These are phyloP conservation scores for Hyphodiscus sp. DNA, from an alignment of 2,329 filamentous ascomycete genomes.

Conservation along the genomic window DNA sequence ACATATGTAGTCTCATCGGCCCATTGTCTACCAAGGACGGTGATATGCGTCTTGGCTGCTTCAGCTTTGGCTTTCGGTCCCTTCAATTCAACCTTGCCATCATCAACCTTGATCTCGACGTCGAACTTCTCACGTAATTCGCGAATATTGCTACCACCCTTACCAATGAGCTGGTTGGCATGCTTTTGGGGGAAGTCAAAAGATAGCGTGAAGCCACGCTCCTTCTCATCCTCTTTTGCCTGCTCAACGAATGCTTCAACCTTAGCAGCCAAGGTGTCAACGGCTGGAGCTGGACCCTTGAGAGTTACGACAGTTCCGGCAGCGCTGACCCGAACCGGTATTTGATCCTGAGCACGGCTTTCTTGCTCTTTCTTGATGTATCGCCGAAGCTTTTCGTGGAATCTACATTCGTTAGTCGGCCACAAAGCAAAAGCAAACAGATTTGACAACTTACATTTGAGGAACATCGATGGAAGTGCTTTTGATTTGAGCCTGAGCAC, in stretches of 20 bases:
- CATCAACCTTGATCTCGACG: constrained; percentile 78
- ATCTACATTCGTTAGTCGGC: constrained; percentile 36
- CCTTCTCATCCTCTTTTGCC: constrained; percentile 87
- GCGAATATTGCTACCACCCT: constrained; percentile 59
- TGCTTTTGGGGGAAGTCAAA: constrained; percentile 96
- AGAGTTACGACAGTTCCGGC: constrained; percentile 60
- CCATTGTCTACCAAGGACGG: constrained; percentile 69
- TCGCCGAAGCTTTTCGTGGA: constrained; percentile 54
- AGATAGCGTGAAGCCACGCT: constrained; percentile 76
- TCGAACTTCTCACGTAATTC: constrained; percentile 62
- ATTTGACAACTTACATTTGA: constrained; percentile 38
- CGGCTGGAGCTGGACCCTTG: constrained; percentile 67
- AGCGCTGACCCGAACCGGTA: constrained; percentile 53
- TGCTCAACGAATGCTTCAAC: constrained; percentile 75
- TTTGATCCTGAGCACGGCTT: constrained; percentile 47
- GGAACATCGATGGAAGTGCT: constrained; percentile 50
- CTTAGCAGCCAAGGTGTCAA: constrained; percentile 66
- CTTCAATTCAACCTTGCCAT: constrained; percentile 92
- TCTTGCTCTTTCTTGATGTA: constrained; percentile 62
- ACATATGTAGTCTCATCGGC: constrained; percentile 86
- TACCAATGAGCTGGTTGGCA: constrained; percentile 75
- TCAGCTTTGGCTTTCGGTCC: constrained; percentile 94
- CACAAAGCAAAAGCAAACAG: background rate
- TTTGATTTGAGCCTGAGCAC: constrained; percentile 50
- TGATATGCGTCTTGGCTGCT: constrained; percentile 75